Evolutionary conservation across 1,284 basidiomycete genomes (phyloP).

Genomic region (Trametes pubescens): DNA sequence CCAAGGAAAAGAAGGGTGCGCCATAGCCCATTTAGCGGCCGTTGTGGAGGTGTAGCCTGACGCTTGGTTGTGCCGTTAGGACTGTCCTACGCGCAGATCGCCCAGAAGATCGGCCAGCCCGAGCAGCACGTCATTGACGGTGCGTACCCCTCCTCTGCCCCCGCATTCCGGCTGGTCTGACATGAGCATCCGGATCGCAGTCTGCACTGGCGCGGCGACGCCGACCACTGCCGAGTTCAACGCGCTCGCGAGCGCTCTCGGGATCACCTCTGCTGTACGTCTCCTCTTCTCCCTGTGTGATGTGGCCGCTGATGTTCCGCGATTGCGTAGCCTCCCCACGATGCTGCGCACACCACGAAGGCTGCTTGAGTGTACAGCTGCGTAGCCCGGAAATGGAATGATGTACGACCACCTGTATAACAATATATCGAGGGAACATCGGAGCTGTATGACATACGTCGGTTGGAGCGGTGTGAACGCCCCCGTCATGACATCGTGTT

Average conservation of each 20-base stretch:
- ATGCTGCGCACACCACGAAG: constrained; percentile 35
- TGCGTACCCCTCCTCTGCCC: constrained; percentile 38
- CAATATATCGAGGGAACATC: constrained; percentile 17
- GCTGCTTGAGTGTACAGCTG: constrained; percentile 10
- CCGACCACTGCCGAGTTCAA: constrained; percentile 63
- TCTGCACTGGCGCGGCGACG: constrained; percentile 55
- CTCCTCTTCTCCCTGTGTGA: not conserved
- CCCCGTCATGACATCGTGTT: not conserved
- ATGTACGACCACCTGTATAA: constrained; percentile 22
- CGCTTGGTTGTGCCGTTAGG: constrained; percentile 46
- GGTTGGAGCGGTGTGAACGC: not conserved
- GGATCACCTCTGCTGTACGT: constrained; percentile 52
- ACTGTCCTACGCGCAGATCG: constrained; percentile 56
- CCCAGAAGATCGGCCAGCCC: constrained; percentile 48
- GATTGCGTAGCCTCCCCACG: constrained; percentile 30
- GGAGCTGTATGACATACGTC: constrained; percentile 23
- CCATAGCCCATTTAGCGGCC: not conserved
- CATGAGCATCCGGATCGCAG: constrained; percentile 42
- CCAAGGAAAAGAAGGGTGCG: constrained; percentile 59
- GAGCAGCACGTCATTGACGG: constrained; percentile 61
- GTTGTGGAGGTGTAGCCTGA: not conserved
- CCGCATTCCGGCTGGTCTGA: not conserved
- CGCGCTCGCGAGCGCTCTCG: constrained; percentile 55
- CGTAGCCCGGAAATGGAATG: not conserved
- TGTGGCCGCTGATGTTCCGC: not conserved